Evolutionary conservation across 2,329 filamentous ascomycete species (phyloP).

Genomic region (Pseudopyricularia javanii): DNA sequence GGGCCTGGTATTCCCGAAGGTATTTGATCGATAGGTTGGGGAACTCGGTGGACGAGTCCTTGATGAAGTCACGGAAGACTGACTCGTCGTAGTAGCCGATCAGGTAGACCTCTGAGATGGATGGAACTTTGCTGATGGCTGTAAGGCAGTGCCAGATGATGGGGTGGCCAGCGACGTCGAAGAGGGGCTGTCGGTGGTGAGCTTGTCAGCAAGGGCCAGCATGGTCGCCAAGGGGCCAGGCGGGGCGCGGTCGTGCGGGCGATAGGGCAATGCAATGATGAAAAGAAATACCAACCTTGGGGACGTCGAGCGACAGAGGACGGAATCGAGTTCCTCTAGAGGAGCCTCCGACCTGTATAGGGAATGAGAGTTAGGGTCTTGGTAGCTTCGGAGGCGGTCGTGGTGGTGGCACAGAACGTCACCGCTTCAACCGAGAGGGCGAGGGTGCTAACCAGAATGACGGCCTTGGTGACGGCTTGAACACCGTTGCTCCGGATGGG

Average conservation of each 20-base stretch:
- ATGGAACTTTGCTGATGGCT: slow-evolving; percentile 79
- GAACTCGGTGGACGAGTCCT: slow-evolving; percentile 74
- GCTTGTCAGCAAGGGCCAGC: neutral
- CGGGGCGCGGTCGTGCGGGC: neutral
- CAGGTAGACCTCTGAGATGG: slow-evolving; percentile 89
- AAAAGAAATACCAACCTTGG: slow-evolving; percentile 53
- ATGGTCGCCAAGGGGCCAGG: too few relatives aligned
- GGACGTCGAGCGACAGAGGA: slow-evolving; percentile 86
- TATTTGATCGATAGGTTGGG: slow-evolving; percentile 86
- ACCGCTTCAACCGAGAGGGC: slow-evolving; percentile 3
- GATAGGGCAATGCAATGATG: neutral
- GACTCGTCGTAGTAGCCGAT: slow-evolving; percentile 98
- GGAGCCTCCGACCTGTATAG: slow-evolving; percentile 72
- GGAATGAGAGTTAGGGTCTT: neutral
- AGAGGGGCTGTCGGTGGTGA: slow-evolving; percentile 58
- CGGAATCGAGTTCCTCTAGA: slow-evolving; percentile 93
- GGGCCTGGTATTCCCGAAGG: slow-evolving; percentile 89
- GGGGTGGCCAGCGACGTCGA: slow-evolving; percentile 94
- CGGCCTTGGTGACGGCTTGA: slow-evolving; percentile 68
- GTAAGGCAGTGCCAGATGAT: slow-evolving; percentile 97
- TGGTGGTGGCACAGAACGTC: neutral
- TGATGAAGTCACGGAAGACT: slow-evolving; percentile 97
- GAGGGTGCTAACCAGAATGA: slow-evolving; percentile 64
- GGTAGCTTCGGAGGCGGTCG: neutral
- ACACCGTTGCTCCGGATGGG: slow-evolving; percentile 37